These are phyloP conservation scores for Cryptococcus sp. DNA, from an alignment of 1,284 basidiomycete species.

Conservation along the genomic window DNA sequence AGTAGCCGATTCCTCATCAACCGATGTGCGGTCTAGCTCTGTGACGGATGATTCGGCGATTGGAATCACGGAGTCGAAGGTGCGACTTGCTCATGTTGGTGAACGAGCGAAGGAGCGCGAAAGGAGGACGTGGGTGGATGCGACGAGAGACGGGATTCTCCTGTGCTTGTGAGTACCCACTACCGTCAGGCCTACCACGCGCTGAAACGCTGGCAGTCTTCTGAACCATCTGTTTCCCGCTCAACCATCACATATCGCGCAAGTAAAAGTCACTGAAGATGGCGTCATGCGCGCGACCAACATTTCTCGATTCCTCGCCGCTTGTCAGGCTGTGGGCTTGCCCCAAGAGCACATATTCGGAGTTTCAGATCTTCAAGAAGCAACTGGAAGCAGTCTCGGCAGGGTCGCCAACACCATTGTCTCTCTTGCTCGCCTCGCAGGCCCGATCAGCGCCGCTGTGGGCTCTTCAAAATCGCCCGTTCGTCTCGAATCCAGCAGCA, in stretches of 20 bases:
- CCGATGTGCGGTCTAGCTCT: constrained; percentile 3
- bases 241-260: constrained; percentile 38
- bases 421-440: constrained; percentile 65
- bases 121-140: constrained; percentile 67
- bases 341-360: constrained; percentile 35
- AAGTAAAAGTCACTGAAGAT: constrained; percentile 43
- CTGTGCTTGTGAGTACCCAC: constrained; percentile 73
- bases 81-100: constrained; percentile 56
- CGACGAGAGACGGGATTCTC: constrained; percentile 77
- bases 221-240: constrained; percentile 44
- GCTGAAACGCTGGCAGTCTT: constrained; percentile 20
- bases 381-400: constrained; percentile 33
- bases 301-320: constrained; percentile 40
- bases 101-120: constrained; percentile 70
- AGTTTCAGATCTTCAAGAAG: constrained; percentile 36
- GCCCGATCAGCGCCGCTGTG: constrained; percentile 23
- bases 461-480: constrained; percentile 14
- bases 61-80: constrained; percentile 49
- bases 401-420: constrained; percentile 59
- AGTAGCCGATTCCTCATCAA: constrained; percentile 24
- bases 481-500: constrained; percentile 14
- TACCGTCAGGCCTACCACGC: neutral
- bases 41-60: constrained; percentile 46
- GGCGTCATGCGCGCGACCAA: constrained; percentile 37
- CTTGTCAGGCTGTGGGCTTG: constrained; percentile 39